A percentile compares a stretch with the other conserved stretches of the same genome.
Evolutionary conservation across 176 grass and related monocot genomes (phyloP).

Genomic region (Aegilops speltoides): DNA sequence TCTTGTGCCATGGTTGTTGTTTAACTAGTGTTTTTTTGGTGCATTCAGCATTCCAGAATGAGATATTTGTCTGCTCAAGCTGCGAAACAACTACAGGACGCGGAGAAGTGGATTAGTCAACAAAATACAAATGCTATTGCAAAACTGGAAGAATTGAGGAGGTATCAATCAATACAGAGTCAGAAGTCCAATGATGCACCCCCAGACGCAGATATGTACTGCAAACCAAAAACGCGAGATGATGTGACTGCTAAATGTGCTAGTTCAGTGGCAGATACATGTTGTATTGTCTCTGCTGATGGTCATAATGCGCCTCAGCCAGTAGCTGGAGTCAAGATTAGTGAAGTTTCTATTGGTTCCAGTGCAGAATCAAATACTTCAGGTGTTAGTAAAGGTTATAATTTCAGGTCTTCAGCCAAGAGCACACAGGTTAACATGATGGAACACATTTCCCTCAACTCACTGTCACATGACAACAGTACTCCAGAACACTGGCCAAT

Average conservation of each 20-base stretch:
- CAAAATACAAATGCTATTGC: slow-evolving; percentile 57
- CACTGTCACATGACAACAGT: slow-evolving; percentile 28
- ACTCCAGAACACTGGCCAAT: slow-evolving; percentile 29
- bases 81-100: slow-evolving; percentile 55
- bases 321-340: slow-evolving; percentile 4
- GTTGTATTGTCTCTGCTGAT: slow-evolving; percentile 3
- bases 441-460: not conserved
- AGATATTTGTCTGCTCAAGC: slow-evolving; percentile 63
- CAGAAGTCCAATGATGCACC: slow-evolving; percentile 15
- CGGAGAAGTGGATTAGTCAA: slow-evolving; percentile 45
- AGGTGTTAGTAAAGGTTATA: slow-evolving; percentile 5
- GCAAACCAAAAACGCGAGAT: slow-evolving; percentile 20
- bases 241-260: slow-evolving; percentile 12
- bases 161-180: slow-evolving; percentile 13
- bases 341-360: slow-evolving; percentile 3
- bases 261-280: not conserved
- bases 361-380: slow-evolving; percentile 10
- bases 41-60: slow-evolving; percentile 47
- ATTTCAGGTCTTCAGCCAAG: slow-evolving; percentile 17
- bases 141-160: slow-evolving; percentile 62
- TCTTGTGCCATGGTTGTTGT: slow-evolving; percentile 10
- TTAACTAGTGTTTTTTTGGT: slow-evolving; percentile 26
- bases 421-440: slow-evolving; percentile 23
- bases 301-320: slow-evolving; percentile 15
- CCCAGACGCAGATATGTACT: not conserved